Evolutionary conservation across 768 basidiomycete species (phyloP), one percentile per base, ranked within the genome.

Genomic region (Suillus clintonianus): DNA sequence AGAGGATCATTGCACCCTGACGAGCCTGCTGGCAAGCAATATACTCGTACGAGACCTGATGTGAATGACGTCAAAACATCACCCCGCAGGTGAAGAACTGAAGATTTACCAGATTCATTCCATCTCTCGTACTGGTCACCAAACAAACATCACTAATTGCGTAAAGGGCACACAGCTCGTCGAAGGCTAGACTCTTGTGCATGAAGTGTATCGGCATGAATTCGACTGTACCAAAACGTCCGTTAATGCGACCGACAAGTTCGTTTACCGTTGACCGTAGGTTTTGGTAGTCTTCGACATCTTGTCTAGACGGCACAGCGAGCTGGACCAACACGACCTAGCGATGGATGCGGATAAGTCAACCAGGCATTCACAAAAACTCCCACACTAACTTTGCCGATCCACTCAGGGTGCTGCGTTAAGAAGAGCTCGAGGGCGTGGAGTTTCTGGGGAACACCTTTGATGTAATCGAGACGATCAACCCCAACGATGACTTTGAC

Each of bases 161-260:
- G 73, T 99, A 99, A 61, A 99, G 85, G n/a, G 97, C 97, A 64
- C 95, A 96, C 9, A 99, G 85, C 73, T 99, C 97, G 73, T 97
- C 94, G 72, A 98, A 96, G 0, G 88, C 79, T 60, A 99, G 81
- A 67, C 89, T 91, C 78, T 96, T 96, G 85, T 99, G 97, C 94
- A 99, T 94, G 77, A 97, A 99, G 77, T 99, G 97, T 64, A 99
- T 99, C 7, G 97, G 97, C 94, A 98, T 97, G 75, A 97, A 99
- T 70, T 99, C 97, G 72, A 99, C 95, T 1, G 97, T 99, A 36
- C 97, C 97, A 71, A 99, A 99, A 10, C 95, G 91, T 9, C 97
- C 97, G 74, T 99, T 99, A 79, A 99, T 99, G 30, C 97, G 88
- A 2, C 97, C 97, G 36, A 99, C 97, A 56, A 99, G 87, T 76